A percentile compares a stretch with the other conserved stretches of the same genome.
Evolutionary conservation across 2,329 filamentous ascomycete species (phyloP).

Genomic region (Cercospora zeae-maydis): DNA sequence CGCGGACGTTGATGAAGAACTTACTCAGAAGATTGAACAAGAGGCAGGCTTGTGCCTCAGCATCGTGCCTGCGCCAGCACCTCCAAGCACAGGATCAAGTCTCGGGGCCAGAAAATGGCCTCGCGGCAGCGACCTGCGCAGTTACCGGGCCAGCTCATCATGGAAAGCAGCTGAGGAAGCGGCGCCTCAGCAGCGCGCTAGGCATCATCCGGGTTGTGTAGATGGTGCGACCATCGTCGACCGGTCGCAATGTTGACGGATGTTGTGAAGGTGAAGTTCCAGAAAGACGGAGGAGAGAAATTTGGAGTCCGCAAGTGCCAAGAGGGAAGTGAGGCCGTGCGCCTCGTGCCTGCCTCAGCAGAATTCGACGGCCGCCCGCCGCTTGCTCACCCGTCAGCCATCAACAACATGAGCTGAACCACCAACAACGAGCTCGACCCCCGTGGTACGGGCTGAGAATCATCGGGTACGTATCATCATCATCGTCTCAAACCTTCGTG

Average conservation of each 20-base stretch:
- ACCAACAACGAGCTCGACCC: constrained; percentile 9
- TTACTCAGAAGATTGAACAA: constrained; percentile 11
- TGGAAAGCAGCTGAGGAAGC: neutral
- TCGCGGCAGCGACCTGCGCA: no score
- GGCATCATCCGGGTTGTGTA: neutral
- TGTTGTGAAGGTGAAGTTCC: constrained; percentile 9
- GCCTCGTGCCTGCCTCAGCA: constrained; percentile 5
- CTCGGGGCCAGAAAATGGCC: neutral
- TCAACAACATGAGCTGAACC: constrained; percentile 21
- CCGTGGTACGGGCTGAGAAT: neutral
- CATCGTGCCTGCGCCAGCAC: neutral
- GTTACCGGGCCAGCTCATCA: no score
- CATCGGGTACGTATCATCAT: constrained; percentile 9
- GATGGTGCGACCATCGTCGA: neutral
- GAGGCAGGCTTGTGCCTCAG: neutral
- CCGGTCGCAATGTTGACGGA: neutral
- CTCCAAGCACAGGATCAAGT: neutral
- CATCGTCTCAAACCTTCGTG: neutral
- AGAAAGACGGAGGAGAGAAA: constrained; percentile 9
- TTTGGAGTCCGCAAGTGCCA: constrained; percentile 10
- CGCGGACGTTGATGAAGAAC: neutral
- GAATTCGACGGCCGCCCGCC: neutral
- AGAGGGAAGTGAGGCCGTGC: neutral
- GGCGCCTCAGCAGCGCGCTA: neutral
- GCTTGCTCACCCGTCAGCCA: constrained; percentile 1